Conservation (phyloP, 257 asterid species). For the Jasminum sambac region DNA sequence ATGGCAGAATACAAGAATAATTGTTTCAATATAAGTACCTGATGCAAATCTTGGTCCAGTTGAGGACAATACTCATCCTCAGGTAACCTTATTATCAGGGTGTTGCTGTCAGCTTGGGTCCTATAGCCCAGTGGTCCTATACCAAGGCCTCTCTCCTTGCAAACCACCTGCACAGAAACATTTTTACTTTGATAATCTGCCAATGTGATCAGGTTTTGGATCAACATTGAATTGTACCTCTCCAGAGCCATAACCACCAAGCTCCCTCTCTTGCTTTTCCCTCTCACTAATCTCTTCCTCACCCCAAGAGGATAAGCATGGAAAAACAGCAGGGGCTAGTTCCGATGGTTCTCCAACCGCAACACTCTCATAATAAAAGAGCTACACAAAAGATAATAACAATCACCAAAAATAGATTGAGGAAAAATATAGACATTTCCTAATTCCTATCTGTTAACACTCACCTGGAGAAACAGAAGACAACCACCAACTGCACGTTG, state of each 20-base stretch:
- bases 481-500: constrained; percentile 99
- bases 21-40: constrained; percentile 38
- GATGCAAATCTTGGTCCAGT: constrained; percentile 46
- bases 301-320: constrained; percentile 93
- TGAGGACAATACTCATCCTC: constrained; percentile 50
- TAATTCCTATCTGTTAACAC: constrained; percentile 22
- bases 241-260: constrained; percentile 96
- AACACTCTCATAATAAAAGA: constrained; percentile 93
- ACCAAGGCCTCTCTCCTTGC: constrained; percentile 97
- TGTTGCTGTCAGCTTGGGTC: constrained; percentile 46
- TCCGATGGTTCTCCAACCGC: constrained; percentile 91
- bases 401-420: background rate
- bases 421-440: constrained; percentile 11
- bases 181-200: constrained; percentile 20
- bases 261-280: constrained; percentile 91
- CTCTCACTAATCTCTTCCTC: constrained; percentile 98
- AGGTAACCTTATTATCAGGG: constrained; percentile 39
- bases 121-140: constrained; percentile 65
- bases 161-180: constrained; percentile 68
- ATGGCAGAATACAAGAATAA: constrained; percentile 9
- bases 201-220: constrained; percentile 8
- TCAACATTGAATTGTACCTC: constrained; percentile 56
- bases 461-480: constrained; percentile 95
- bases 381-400: constrained; percentile 46
- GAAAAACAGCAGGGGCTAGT: constrained; percentile 82